These are phyloP conservation scores for Fusarium nygamai DNA, from an alignment of 2,329 filamentous ascomycete genomes.

Conservation along the genomic window DNA sequence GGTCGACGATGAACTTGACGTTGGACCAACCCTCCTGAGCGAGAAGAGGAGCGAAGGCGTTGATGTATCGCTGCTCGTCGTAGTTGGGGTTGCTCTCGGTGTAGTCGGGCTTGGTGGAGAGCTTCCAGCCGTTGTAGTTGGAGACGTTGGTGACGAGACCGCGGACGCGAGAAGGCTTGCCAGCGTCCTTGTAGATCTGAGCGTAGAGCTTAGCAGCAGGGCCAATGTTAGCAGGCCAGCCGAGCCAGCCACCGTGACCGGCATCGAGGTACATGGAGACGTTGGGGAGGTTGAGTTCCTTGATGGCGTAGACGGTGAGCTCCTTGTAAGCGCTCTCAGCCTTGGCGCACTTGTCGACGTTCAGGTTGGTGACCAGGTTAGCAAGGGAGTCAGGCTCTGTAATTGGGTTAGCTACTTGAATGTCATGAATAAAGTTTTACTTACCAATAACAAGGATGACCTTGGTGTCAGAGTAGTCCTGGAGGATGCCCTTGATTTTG, in stretches of 20 bases:
- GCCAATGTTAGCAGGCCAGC: slow-evolving; percentile 64
- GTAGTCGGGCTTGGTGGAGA: slow-evolving; percentile 56
- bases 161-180: slow-evolving; percentile 60
- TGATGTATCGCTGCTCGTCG: slow-evolving; percentile 66
- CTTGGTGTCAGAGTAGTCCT: slow-evolving; percentile 56
- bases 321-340: slow-evolving; percentile 61
- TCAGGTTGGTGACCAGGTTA: slow-evolving; percentile 66
- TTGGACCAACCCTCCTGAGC: slow-evolving; percentile 54
- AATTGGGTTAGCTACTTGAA: not conserved
- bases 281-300: slow-evolving; percentile 63
- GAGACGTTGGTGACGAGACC: slow-evolving; percentile 68
- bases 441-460: slow-evolving; percentile 57
- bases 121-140: slow-evolving; percentile 64
- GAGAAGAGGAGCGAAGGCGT: slow-evolving; percentile 73
- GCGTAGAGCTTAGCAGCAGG: slow-evolving; percentile 60
- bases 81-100: slow-evolving; percentile 59
- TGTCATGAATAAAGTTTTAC: not conserved
- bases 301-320: slow-evolving; percentile 61
- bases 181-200: slow-evolving; percentile 60
- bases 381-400: slow-evolving; percentile 67
- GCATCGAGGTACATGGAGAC: slow-evolving; percentile 68
- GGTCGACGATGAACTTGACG: slow-evolving; percentile 61
- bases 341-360: slow-evolving; percentile 59
- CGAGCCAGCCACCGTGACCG: slow-evolving; percentile 68
- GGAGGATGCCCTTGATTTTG: slow-evolving; percentile 54